Evolutionary conservation across 1,139 yeast species (phyloP).

Genomic region (Lodderomyces theae): DNA sequence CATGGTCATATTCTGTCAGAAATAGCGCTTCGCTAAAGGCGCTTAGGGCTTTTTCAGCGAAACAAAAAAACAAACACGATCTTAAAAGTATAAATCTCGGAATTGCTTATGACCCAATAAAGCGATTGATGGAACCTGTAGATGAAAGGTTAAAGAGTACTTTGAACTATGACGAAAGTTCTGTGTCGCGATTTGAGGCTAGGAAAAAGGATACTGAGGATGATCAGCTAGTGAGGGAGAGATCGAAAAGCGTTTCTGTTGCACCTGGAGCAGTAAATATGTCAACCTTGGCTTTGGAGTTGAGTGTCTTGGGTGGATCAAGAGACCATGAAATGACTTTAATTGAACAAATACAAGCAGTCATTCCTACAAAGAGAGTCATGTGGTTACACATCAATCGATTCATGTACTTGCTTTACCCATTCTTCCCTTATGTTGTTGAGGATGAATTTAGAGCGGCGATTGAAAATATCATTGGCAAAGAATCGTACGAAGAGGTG

Average conservation of each 20-base stretch:
- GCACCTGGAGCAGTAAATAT: constrained; percentile 13
- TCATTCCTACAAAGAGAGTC: constrained; percentile 29
- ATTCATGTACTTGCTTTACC: constrained; percentile 26
- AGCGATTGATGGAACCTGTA: constrained; percentile 13
- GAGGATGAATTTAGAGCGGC: constrained; percentile 23
- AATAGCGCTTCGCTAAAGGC: constrained; percentile 45
- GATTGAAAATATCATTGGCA: constrained; percentile 25
- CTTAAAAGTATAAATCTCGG: constrained; percentile 6
- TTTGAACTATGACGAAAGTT: constrained; percentile 14
- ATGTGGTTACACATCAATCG: constrained; percentile 28
- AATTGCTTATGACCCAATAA: constrained; percentile 10
- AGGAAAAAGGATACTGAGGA: constrained; percentile 35
- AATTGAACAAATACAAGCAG: constrained; percentile 25
- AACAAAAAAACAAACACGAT: constrained; percentile 5
- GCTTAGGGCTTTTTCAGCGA: constrained; percentile 27
- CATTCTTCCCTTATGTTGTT: constrained; percentile 32
- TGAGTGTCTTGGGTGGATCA: constrained; percentile 25
- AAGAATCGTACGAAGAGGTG: constrained; percentile 19
- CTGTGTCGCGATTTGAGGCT: constrained; percentile 23
- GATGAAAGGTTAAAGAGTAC: constrained; percentile 14
- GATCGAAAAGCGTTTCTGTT: neutral
- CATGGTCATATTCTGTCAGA: constrained; percentile 45
- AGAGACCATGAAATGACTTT: constrained; percentile 26
- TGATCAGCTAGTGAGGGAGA: constrained; percentile 19
- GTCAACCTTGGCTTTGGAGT: constrained; percentile 21